These are phyloP conservation scores for Herpetomonas tarakana DNA, from an alignment of 208 protist species.

Conservation along the genomic window DNA sequence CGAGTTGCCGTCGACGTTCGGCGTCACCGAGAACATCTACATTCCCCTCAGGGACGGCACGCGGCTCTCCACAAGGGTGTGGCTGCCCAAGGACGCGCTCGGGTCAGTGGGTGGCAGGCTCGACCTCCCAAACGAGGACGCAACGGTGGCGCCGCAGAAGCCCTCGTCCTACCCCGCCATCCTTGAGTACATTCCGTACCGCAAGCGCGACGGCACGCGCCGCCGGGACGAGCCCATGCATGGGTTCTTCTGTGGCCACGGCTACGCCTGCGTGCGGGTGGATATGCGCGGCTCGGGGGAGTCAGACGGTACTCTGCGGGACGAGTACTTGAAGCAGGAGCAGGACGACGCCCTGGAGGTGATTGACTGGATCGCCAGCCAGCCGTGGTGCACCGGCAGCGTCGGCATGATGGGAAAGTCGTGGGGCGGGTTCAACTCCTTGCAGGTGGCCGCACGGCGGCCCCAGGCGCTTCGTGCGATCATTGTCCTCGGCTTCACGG, in stretches of 20 bases:
- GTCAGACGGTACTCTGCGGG: constrained; percentile 48
- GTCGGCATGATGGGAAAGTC: constrained; percentile 74
- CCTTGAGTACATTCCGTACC: constrained; percentile 69
- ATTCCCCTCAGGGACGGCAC: constrained; percentile 42
- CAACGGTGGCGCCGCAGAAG: background rate
- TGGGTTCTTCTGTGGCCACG: constrained; percentile 54
- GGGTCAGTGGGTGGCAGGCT: background rate
- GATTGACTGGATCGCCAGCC: constrained; percentile 60
- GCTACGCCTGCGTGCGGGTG: constrained; percentile 48
- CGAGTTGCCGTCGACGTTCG: constrained; percentile 29
- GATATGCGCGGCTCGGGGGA: constrained; percentile 66
- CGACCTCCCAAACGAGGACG: background rate
- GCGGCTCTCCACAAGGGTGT: constrained; percentile 41
- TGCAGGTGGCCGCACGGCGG: constrained; percentile 58
- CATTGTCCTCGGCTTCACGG: constrained; percentile 58
- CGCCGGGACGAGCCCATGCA: constrained; percentile 66
- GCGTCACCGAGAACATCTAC: constrained; percentile 41
- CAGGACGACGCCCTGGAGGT: constrained; percentile 61
- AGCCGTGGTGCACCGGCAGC: constrained; percentile 54
- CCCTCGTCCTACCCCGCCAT: constrained; percentile 28
- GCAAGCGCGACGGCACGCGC: constrained; percentile 60
- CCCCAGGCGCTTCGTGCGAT: constrained; percentile 52
- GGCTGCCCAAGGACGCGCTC: constrained; percentile 34
- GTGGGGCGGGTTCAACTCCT: constrained; percentile 64
- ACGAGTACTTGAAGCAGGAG: constrained; percentile 60